Percentiles rank a stretch among this genome's conserved stretches.
These are phyloP conservation scores for Diplodia scrobiculata DNA, from an alignment of 2,329 filamentous ascomycete species.

Conservation along the genomic window DNA sequence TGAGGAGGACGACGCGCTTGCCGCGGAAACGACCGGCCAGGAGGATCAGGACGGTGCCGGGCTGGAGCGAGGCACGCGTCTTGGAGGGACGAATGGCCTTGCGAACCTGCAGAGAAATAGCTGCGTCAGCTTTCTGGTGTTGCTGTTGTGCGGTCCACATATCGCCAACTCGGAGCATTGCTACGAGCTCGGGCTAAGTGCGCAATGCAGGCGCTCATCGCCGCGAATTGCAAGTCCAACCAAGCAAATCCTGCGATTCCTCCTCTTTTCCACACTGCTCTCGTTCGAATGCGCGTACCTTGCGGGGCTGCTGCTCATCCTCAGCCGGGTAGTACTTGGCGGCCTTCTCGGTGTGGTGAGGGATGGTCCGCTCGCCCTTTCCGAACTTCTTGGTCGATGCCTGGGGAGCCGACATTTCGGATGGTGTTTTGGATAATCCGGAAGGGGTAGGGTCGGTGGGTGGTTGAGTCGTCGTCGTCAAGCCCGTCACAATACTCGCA, in stretches of 20 bases:
- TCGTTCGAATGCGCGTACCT: slow-evolving; percentile 63
- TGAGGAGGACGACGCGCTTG: slow-evolving; percentile 99
- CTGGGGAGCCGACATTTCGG: slow-evolving; percentile 64
- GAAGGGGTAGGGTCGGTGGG: slow-evolving; percentile 30
- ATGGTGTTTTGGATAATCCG: slow-evolving; percentile 48
- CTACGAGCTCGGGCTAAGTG: slow-evolving; percentile 15
- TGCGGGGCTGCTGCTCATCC: slow-evolving; percentile 84
- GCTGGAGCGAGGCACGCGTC: slow-evolving; percentile 84
- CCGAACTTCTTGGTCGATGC: slow-evolving; percentile 90
- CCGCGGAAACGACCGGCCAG: slow-evolving; percentile 99
- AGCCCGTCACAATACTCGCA: slow-evolving; percentile 21
- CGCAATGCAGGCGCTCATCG: slow-evolving; percentile 5
- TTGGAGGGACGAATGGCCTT: slow-evolving; percentile 88
- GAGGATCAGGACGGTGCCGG: slow-evolving; percentile 96
- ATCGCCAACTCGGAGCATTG: slow-evolving; percentile 3
- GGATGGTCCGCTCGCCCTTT: slow-evolving; percentile 91
- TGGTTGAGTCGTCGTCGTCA: slow-evolving; percentile 30
- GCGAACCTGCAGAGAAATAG: slow-evolving; percentile 68
- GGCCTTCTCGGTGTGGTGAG: slow-evolving; percentile 84
- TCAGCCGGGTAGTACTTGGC: slow-evolving; percentile 99
- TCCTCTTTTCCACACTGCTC: slow-evolving; percentile 8
- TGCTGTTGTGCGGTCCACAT: slow-evolving; percentile 33
- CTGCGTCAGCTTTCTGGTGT: slow-evolving; percentile 26
- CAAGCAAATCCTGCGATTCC: not conserved
- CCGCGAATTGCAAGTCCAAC: slow-evolving; percentile 2